A percentile compares a stretch with the other conserved stretches of the same genome.
These are phyloP conservation scores for Pseudonectria foliicola DNA, from an alignment of 2,329 filamentous ascomycete genomes.

Conservation along the genomic window DNA sequence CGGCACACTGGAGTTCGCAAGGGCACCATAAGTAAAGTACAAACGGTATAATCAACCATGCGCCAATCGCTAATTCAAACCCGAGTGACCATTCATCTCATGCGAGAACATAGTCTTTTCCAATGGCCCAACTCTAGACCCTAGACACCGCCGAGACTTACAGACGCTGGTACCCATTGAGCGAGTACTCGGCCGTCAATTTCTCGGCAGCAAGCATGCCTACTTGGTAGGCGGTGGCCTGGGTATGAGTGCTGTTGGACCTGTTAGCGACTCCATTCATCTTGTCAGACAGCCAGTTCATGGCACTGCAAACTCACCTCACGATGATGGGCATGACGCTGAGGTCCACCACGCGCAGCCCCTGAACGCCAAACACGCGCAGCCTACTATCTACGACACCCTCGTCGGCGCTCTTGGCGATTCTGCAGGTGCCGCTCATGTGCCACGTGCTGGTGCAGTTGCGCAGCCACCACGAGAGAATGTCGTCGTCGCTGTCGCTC, in stretches of 20 bases:
- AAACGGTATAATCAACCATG: too few species aligned
- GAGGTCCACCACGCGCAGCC: constrained; percentile 44
- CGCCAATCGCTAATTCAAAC: too few species aligned
- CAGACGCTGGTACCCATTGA: constrained; percentile 7
- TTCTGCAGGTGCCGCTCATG: constrained; percentile 12
- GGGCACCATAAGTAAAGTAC: too few species aligned
- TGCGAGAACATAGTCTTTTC: too few species aligned
- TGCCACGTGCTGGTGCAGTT: constrained; percentile 12
- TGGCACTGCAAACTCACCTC: constrained; percentile 10
- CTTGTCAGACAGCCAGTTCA: too few species aligned
- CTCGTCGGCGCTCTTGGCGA: constrained; percentile 3
- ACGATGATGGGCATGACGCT: constrained; percentile 39
- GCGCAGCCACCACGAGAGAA: constrained; percentile 10
- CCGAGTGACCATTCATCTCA: too few species aligned
- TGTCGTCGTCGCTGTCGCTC: constrained; percentile 10
- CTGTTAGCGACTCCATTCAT: background rate
- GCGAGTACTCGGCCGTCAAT: constrained; percentile 7
- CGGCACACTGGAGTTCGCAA: too few species aligned
- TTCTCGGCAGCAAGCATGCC: constrained; percentile 13
- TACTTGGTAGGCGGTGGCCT: constrained; percentile 12
- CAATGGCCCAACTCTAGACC: too few species aligned
- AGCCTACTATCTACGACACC: constrained; percentile 29
- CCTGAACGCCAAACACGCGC: constrained; percentile 39
- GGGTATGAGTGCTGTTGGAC: constrained; percentile 6
- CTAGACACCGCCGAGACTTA: too few species aligned